phyloP scores from a whole-genome alignment of 805 yeast species.

The Metschnikowia arizonensis region DNA sequence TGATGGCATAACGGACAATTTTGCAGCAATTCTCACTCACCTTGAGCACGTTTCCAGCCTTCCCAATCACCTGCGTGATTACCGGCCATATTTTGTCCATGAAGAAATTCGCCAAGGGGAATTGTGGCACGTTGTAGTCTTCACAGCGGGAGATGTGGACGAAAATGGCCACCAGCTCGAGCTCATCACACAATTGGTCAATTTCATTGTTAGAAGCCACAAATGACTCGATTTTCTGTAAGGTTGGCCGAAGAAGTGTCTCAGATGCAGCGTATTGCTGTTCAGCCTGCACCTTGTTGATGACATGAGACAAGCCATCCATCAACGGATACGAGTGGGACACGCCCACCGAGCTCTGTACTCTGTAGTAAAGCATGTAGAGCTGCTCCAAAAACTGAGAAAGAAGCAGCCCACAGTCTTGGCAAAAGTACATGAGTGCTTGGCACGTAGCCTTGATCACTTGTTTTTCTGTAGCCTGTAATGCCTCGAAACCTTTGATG shows the following conservation, averaged over 20 bases:
- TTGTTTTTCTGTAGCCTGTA: constrained; percentile 28
- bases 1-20: constrained; percentile 60
- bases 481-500: constrained; percentile 57
- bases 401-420: constrained; percentile 73
- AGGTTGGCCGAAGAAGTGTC: constrained; percentile 65
- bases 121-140: constrained; percentile 32
- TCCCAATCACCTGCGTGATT: constrained; percentile 43
- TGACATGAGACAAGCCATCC: constrained; percentile 85
- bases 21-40: constrained; percentile 76
- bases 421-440: constrained; percentile 90
- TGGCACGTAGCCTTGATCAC: constrained; percentile 84
- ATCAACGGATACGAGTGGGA: constrained; percentile 74
- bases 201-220: constrained; percentile 20
- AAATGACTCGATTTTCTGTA: constrained; percentile 41
- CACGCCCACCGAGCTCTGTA: constrained; percentile 51
- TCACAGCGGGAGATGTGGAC: constrained; percentile 52
- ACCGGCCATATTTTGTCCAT: constrained; percentile 59
- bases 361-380: constrained; percentile 61
- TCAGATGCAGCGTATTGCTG: constrained; percentile 50
- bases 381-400: constrained; percentile 70
- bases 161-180: constrained; percentile 65
- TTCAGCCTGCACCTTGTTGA: constrained; percentile 55
- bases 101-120: constrained; percentile 52
- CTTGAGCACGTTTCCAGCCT: constrained; percentile 54
- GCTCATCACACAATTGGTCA: constrained; percentile 53